phyloP scores from a whole-genome alignment of 2,329 filamentous ascomycete species.

The Rutstroemia sydowiana region DNA sequence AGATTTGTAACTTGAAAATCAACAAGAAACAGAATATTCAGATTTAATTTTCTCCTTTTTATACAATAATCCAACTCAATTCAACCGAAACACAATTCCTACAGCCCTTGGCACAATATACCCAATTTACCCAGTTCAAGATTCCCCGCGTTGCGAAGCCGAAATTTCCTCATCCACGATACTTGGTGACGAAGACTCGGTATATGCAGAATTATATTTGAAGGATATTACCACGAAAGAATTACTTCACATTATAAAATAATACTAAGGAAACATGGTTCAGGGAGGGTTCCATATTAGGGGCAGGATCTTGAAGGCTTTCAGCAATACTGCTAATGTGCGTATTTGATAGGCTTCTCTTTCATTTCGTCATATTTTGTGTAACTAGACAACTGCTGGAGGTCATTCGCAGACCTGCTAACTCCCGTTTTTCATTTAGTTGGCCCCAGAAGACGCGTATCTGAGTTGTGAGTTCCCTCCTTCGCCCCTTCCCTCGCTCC shows the following conservation, averaged over 20 bases:
- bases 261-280: slow-evolving; percentile 2
- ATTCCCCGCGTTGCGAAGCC: slow-evolving; percentile 3
- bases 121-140: not conserved
- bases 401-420: not conserved
- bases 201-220: too few relatives aligned
- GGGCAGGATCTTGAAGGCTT: slow-evolving; percentile 42
- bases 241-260: too few relatives aligned
- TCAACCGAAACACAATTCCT: not conserved
- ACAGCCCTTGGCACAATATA: not conserved
- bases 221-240: too few relatives aligned
- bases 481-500: not conserved
- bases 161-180: not conserved
- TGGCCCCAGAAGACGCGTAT: slow-evolving; percentile 60
- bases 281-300: slow-evolving; percentile 40
- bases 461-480: slow-evolving; percentile 62
- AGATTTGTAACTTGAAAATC: too few relatives aligned
- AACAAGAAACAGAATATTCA: too few relatives aligned
- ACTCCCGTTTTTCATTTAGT: slow-evolving; percentile 23
- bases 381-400: too few relatives aligned
- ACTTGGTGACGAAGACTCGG: too few relatives aligned
- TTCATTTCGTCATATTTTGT: too few relatives aligned
- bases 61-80: too few relatives aligned
- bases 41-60: too few relatives aligned
- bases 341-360: slow-evolving; percentile 10
- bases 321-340: slow-evolving; percentile 41